Evolutionary conservation across 495 filamentous ascomycete species (phyloP), one percentile per base, ranked within the genome.

Genomic region (Penicillium salamii): DNA sequence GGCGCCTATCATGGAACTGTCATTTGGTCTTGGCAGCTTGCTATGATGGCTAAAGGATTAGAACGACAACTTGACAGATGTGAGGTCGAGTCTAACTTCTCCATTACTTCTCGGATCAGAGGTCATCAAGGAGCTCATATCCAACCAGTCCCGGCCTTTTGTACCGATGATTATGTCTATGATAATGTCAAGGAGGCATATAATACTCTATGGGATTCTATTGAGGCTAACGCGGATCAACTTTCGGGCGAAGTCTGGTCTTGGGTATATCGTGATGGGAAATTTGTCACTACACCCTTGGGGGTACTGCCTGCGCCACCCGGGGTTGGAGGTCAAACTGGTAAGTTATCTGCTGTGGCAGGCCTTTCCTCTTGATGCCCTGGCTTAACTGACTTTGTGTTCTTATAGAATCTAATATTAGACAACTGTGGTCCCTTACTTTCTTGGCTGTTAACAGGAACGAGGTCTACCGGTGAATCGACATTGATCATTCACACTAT

Each of bases 1-100:
- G 66, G 67, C 24, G 79, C 78, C 0, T 87, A 86, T 49, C 83
- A 87, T 51, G 83, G 83, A 0, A 83, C 82, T 0, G 83, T 87
- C 0, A 71, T 87, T 7, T 86, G 83, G 82, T 71, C 72, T 45
- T 87, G 82, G 81, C 83, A 75, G 31, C 66, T 85, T 20, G 78
- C 81, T 3, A 84, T 86, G 81, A 83, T 84, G 78, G 82, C 75
- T 0, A 69, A 68, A 18, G 83, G 83, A 0, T 58, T 87, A 8
- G 71, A 76, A 46, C 57, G 58, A 19, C 74, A 75, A 46, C 61
- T 74, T 29, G 77, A 46, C 3, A 69, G 78, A 33, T 82, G 79
- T 56, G 56, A 66, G 31, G 45, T 61, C 7, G 23, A 26, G 7
- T 17, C 33, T 0, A 60, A 60, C 28, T 50, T 53, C 18, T 53